Conservation (phyloP, 495 filamentous ascomycete genomes). For the Xanthoparmelia taractica region DNA sequence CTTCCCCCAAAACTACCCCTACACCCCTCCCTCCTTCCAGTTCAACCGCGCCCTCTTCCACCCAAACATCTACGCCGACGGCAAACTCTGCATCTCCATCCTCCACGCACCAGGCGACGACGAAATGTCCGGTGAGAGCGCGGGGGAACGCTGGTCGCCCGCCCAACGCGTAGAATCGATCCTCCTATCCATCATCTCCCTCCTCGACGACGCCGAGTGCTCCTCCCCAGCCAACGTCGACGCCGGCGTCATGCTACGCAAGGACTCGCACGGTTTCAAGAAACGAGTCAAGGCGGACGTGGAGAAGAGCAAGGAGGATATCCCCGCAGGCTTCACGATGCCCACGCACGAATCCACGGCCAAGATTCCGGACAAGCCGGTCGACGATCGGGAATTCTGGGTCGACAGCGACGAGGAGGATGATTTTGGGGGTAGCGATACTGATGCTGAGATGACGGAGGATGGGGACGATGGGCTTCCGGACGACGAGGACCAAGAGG, state of each 20-base stretch:
- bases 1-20: slow-evolving; percentile 86
- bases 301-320: slow-evolving; percentile 63
- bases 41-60: slow-evolving; percentile 79
- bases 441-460: slow-evolving; percentile 47
- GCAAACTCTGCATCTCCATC: slow-evolving; percentile 92
- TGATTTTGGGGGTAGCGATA: slow-evolving; percentile 69
- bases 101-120: slow-evolving; percentile 89
- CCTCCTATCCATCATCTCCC: slow-evolving; percentile 82
- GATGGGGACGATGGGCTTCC: slow-evolving; percentile 51
- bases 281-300: slow-evolving; percentile 59
- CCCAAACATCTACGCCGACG: slow-evolving; percentile 88
- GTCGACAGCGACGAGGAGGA: slow-evolving; percentile 73
- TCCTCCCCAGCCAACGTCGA: slow-evolving; percentile 93
- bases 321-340: slow-evolving; percentile 78
- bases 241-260: slow-evolving; percentile 76
- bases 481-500: slow-evolving; percentile 49
- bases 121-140: slow-evolving; percentile 80
- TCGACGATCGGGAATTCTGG: slow-evolving; percentile 73
- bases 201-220: slow-evolving; percentile 90
- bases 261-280: slow-evolving; percentile 60
- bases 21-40: slow-evolving; percentile 77
- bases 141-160: slow-evolving; percentile 86
- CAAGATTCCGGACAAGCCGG: slow-evolving; percentile 53
- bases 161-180: slow-evolving; percentile 91
- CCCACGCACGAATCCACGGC: slow-evolving; percentile 59